A percentile compares a stretch with the other conserved stretches of the same genome.
phyloP scores from a whole-genome alignment of 73 alveolate species.

The Symbiodinium pilosum region DNA sequence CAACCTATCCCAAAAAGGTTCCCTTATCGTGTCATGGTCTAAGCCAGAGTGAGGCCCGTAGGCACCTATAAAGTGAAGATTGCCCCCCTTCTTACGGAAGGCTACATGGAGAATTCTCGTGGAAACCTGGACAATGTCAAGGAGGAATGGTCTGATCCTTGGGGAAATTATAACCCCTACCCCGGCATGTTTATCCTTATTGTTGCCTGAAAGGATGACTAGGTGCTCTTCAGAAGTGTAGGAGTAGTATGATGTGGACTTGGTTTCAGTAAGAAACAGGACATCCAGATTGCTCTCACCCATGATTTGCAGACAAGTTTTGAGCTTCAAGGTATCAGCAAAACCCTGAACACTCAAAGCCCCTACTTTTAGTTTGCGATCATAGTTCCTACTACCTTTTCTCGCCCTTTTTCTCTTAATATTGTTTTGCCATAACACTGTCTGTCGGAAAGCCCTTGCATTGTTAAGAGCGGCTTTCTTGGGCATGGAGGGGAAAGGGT shows the following conservation, averaged over 20 bases:
- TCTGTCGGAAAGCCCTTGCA: background rate
- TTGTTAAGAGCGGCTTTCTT: background rate
- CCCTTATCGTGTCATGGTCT: background rate
- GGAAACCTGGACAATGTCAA: background rate
- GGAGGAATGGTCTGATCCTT: background rate
- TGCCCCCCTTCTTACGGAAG: background rate
- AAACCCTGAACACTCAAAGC: background rate
- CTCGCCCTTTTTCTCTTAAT: background rate
- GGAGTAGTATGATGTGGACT: background rate
- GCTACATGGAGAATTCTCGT: background rate
- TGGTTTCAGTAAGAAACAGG: background rate
- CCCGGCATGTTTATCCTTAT: background rate
- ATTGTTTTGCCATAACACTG: background rate
- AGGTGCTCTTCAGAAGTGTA: background rate
- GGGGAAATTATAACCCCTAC: background rate
- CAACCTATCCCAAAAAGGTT: background rate
- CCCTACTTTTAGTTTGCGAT: background rate
- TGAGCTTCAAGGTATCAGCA: background rate
- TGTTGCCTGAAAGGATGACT: background rate
- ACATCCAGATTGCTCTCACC: background rate
- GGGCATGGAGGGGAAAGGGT: background rate
- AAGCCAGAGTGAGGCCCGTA: background rate
- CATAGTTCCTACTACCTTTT: background rate
- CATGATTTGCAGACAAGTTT: background rate
- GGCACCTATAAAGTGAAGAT: background rate